Percentiles rank a stretch among this genome's conserved stretches.
Conservation (phyloP, 371 early-diverging fungal species). For the Mortierella sp. region DNA sequence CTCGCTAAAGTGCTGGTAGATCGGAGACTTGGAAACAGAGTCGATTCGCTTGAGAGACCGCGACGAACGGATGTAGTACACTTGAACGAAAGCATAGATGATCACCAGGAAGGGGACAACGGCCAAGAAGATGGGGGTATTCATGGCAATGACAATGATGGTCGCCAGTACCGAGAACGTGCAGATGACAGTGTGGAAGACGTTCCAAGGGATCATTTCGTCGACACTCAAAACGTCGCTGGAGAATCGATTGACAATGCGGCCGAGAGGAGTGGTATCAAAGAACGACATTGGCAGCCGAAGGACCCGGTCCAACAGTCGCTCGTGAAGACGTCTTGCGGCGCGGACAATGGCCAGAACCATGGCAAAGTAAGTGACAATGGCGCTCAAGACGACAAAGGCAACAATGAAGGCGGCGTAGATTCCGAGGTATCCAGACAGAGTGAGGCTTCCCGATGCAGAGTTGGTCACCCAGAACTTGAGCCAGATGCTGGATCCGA, state of each 20-base stretch:
- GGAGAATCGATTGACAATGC: constrained; percentile 80
- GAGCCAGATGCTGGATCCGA: constrained; percentile 67
- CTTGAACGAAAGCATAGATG: constrained; percentile 31
- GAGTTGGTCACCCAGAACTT: constrained; percentile 32
- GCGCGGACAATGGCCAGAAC: constrained; percentile 49
- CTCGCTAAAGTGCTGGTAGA: constrained; percentile 63
- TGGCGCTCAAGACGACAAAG: constrained; percentile 34
- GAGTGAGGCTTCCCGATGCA: not conserved
- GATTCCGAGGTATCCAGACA: constrained; percentile 42
- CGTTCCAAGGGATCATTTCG: constrained; percentile 51
- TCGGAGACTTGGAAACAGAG: constrained; percentile 62
- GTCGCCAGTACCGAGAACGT: constrained; percentile 31
- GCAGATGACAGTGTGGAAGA: constrained; percentile 37
- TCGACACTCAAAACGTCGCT: constrained; percentile 61
- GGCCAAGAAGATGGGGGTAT: constrained; percentile 54
- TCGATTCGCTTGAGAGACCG: constrained; percentile 68
- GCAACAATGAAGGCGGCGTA: constrained; percentile 45
- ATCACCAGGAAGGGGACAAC: constrained; percentile 36
- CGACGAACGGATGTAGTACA: constrained; percentile 59
- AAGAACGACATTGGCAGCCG: constrained; percentile 81
- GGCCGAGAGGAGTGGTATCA: constrained; percentile 80
- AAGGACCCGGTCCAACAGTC: constrained; percentile 58
- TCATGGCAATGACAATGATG: constrained; percentile 32
- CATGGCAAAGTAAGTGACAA: constrained; percentile 49
- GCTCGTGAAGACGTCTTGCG: constrained; percentile 57